These are phyloP conservation scores for Boletales sp. DNA, from an alignment of 768 basidiomycete genomes.

Conservation along the genomic window DNA sequence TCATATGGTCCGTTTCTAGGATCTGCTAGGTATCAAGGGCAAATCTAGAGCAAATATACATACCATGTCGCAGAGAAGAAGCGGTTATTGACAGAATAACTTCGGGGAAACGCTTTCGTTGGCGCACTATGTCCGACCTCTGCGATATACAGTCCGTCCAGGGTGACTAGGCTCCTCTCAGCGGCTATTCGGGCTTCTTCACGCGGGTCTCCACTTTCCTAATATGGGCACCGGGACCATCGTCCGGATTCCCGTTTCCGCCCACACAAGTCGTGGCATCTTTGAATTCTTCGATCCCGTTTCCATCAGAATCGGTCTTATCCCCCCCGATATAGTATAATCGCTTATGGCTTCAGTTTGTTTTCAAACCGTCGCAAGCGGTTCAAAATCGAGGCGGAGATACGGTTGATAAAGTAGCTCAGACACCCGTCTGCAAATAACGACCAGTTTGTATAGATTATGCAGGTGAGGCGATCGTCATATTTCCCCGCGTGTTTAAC, in stretches of 20 bases:
- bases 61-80: constrained; percentile 60
- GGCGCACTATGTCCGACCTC: constrained; percentile 33
- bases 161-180: constrained; percentile 42
- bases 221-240: too few species aligned
- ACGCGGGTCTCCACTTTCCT: constrained; percentile 55
- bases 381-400: constrained; percentile 56
- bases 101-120: constrained; percentile 32
- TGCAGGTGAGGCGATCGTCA: constrained; percentile 50
- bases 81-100: constrained; percentile 60
- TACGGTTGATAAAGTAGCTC: constrained; percentile 38
- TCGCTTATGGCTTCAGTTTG: too few species aligned
- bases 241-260: too few species aligned
- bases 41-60: constrained; percentile 62
- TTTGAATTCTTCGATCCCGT: too few species aligned
- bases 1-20: constrained; percentile 39
- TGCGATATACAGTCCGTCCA: constrained; percentile 44
- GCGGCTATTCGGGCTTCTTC: constrained; percentile 64
- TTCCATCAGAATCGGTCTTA: constrained; percentile 5
- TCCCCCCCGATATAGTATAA: too few species aligned
- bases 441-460: constrained; percentile 67
- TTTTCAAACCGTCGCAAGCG: too few species aligned
- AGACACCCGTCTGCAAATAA: constrained; percentile 28
- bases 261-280: background rate
- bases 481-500: background rate
- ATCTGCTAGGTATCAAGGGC: constrained; percentile 71